phyloP scores from a whole-genome alignment of 1,139 yeast genomes.

The Diutina neorugosa region DNA sequence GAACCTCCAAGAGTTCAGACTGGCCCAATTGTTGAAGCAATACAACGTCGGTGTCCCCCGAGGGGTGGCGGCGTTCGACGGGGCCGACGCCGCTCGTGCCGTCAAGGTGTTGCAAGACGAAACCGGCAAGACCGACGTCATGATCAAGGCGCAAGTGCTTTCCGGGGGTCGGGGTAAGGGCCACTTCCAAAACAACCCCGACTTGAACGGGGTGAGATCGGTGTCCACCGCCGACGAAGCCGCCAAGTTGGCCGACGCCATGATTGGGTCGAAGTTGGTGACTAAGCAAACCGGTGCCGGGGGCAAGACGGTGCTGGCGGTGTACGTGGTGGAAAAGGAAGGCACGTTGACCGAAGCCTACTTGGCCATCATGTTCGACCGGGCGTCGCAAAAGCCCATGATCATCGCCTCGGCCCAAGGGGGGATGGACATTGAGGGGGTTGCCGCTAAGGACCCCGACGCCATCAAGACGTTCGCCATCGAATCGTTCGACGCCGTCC shows the following conservation, averaged over 20 bases:
- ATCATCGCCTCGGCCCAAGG: constrained; percentile 96
- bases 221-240: constrained; percentile 83
- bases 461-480: constrained; percentile 88
- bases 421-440: constrained; percentile 99
- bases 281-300: constrained; percentile 98
- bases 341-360: constrained; percentile 92
- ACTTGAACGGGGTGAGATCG: constrained; percentile 93
- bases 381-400: constrained; percentile 80
- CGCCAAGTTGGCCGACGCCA: constrained; percentile 70
- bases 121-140: constrained; percentile 61
- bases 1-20: constrained; percentile 92
- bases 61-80: constrained; percentile 85
- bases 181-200: constrained; percentile 77
- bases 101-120: constrained; percentile 39
- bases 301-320: constrained; percentile 96
- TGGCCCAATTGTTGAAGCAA: constrained; percentile 71
- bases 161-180: constrained; percentile 99
- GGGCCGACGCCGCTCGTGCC: constrained; percentile 75
- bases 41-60: constrained; percentile 88
- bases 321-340: constrained; percentile 89
- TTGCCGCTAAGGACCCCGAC: constrained; percentile 82
- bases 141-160: constrained; percentile 94
- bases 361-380: constrained; percentile 89
- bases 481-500: constrained; percentile 67
- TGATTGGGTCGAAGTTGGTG: constrained; percentile 86